Evolutionary conservation across 2,329 filamentous ascomycete genomes (phyloP).

Genomic region (Aspergillus eucalypticola): DNA sequence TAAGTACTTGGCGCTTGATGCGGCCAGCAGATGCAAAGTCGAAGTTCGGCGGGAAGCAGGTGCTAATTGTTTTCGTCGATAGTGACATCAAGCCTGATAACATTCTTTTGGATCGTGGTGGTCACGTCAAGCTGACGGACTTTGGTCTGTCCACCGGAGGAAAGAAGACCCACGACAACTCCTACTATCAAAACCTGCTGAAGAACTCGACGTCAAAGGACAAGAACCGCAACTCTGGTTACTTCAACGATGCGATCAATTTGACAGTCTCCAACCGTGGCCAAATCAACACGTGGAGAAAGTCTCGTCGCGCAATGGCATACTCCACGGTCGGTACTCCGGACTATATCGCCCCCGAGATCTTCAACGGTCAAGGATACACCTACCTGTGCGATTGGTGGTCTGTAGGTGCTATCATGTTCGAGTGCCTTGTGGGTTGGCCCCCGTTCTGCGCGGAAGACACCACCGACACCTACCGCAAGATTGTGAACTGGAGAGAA

Average conservation of each 20-base stretch:
- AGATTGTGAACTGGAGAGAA: constrained; percentile 98
- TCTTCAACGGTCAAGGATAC: constrained; percentile 95
- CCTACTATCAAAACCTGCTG: constrained; percentile 95
- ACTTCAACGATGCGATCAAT: constrained; percentile 91
- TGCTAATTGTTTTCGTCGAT: constrained; percentile 6
- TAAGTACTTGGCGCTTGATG: constrained; percentile 49
- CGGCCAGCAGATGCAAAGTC: neutral
- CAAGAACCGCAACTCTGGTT: constrained; percentile 86
- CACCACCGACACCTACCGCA: constrained; percentile 95
- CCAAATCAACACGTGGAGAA: constrained; percentile 98
- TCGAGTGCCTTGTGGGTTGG: constrained; percentile 97
- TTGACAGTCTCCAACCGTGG: constrained; percentile 95
- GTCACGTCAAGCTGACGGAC: constrained; percentile 97
- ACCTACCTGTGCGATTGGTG: constrained; percentile 99
- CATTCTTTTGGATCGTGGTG: constrained; percentile 89
- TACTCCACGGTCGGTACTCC: constrained; percentile 98
- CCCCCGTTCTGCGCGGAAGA: constrained; percentile 98
- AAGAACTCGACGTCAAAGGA: constrained; percentile 72
- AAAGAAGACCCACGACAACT: constrained; percentile 96
- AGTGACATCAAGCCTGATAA: constrained; percentile 99
- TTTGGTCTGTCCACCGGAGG: constrained; percentile 97
- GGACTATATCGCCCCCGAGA: constrained; percentile 97
- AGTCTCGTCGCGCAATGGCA: constrained; percentile 90
- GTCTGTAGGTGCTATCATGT: constrained; percentile 99
- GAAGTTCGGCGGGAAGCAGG: neutral